Evolutionary conservation across 2,329 filamentous ascomycete genomes (phyloP).

Genomic region (Pyrenochaeta sp.): DNA sequence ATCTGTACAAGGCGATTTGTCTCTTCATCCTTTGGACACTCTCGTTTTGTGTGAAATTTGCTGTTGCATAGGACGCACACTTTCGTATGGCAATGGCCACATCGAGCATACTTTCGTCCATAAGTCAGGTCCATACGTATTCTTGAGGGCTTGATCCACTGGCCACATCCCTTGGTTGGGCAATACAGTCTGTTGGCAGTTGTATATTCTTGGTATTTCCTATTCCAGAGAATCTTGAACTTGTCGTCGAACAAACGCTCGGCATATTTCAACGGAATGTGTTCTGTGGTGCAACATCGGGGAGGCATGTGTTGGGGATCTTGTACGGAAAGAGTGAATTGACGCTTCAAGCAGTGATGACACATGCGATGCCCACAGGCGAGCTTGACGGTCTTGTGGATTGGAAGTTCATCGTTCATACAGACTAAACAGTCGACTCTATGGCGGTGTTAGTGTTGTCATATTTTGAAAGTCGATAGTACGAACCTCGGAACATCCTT

Average conservation of each 20-base stretch:
- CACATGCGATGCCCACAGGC: slow-evolving; percentile 85
- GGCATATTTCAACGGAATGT: slow-evolving; percentile 78
- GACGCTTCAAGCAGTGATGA: slow-evolving; percentile 73
- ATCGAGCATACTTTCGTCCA: slow-evolving; percentile 71
- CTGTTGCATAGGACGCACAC: slow-evolving; percentile 78
- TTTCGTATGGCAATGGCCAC: slow-evolving; percentile 73
- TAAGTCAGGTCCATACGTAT: slow-evolving; percentile 63
- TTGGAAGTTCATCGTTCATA: slow-evolving; percentile 69
- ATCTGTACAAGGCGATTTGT: slow-evolving; percentile 69
- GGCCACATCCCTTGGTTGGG: slow-evolving; percentile 73
- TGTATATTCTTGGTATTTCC: slow-evolving; percentile 78
- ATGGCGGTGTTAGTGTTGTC: slow-evolving; percentile 22
- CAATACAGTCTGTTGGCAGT: slow-evolving; percentile 81
- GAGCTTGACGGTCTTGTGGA: slow-evolving; percentile 71
- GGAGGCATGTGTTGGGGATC: slow-evolving; percentile 87
- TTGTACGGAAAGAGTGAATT: slow-evolving; percentile 77
- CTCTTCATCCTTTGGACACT: slow-evolving; percentile 76
- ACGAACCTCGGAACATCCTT: slow-evolving; percentile 37
- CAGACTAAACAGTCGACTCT: slow-evolving; percentile 79
- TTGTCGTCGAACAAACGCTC: slow-evolving; percentile 74
- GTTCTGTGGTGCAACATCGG: slow-evolving; percentile 75
- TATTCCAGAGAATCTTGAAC: slow-evolving; percentile 83
- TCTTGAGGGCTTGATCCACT: slow-evolving; percentile 78
- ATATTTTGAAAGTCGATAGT: neutral
- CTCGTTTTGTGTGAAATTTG: slow-evolving; percentile 71